Conservation (phyloP, 495 filamentous ascomycete species). For the Penicillium paxilli region DNA sequence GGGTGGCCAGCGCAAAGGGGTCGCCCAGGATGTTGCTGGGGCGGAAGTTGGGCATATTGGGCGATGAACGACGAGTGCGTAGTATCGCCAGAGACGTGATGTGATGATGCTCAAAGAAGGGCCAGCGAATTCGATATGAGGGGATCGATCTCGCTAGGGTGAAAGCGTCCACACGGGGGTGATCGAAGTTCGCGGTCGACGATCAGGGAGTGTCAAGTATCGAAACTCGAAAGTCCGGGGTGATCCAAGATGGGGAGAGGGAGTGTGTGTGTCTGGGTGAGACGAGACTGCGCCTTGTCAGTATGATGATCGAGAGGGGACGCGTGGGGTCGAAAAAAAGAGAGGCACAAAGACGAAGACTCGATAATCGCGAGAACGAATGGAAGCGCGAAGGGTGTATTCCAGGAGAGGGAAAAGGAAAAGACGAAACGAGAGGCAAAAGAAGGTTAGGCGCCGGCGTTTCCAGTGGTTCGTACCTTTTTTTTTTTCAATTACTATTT, state of each 20-base stretch:
- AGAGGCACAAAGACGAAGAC: background rate
- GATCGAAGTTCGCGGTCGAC: background rate
- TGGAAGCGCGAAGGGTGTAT: slow-evolving; percentile 6
- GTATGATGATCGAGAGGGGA: slow-evolving; percentile 3
- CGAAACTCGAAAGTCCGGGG: background rate
- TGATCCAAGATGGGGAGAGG: no score
- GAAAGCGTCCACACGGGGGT: background rate
- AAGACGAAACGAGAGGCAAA: slow-evolving; percentile 11
- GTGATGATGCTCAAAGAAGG: background rate
- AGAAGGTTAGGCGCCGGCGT: slow-evolving; percentile 5
- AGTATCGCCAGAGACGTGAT: background rate
- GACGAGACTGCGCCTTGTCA: slow-evolving; percentile 8
- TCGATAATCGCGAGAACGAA: background rate
- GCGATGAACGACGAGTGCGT: slow-evolving; percentile 51
- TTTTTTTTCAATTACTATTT: background rate
- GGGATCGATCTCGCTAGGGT: slow-evolving; percentile 1
- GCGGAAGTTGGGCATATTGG: slow-evolving; percentile 61
- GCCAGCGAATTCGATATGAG: slow-evolving; percentile 5
- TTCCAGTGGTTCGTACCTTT: slow-evolving; percentile 7
- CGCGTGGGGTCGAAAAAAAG: slow-evolving; percentile 9
- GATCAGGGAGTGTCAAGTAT: background rate
- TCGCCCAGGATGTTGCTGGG: slow-evolving; percentile 91
- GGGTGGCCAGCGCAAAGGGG: slow-evolving; percentile 92
- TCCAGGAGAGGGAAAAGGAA: slow-evolving; percentile 10
- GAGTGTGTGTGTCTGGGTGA: no score